Evolutionary conservation across 2,329 filamentous ascomycete genomes (phyloP).

Genomic region (Aaosphaeria pasadenensis): DNA sequence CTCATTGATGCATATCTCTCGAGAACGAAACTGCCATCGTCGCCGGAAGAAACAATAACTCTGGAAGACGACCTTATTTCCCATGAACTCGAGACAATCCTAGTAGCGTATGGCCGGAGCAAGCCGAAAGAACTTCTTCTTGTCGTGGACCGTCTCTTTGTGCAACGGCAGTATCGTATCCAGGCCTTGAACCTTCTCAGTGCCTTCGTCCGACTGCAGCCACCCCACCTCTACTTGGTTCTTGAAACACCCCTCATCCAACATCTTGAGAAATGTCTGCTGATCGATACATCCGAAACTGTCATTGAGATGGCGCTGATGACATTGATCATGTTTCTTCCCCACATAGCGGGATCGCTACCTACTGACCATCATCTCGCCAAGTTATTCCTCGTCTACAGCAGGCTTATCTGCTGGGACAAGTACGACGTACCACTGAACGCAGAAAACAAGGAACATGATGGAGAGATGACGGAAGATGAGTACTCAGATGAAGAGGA

Average conservation of each 20-base stretch:
- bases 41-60: constrained; percentile 36
- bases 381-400: constrained; percentile 77
- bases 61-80: constrained; percentile 47
- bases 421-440: constrained; percentile 39
- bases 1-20: constrained; percentile 44
- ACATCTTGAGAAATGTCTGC: constrained; percentile 69
- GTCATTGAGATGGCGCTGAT: constrained; percentile 74
- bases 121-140: constrained; percentile 68
- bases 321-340: constrained; percentile 75
- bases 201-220: constrained; percentile 70
- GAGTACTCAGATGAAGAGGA: constrained; percentile 28
- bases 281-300: constrained; percentile 73
- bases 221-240: constrained; percentile 75
- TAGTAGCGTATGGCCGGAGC: constrained; percentile 60
- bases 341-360: constrained; percentile 73
- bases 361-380: constrained; percentile 61
- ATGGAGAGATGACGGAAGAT: constrained; percentile 38
- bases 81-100: constrained; percentile 52
- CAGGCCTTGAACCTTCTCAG: constrained; percentile 65
- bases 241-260: constrained; percentile 69
- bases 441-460: constrained; percentile 11
- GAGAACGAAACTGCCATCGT: constrained; percentile 38
- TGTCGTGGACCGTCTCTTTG: constrained; percentile 63
- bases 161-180: constrained; percentile 62
- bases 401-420: constrained; percentile 77